Evolutionary conservation across 441 rosid species (phyloP), one percentile per base, ranked within the genome.

Genomic region (Aleurites moluccanus): DNA sequence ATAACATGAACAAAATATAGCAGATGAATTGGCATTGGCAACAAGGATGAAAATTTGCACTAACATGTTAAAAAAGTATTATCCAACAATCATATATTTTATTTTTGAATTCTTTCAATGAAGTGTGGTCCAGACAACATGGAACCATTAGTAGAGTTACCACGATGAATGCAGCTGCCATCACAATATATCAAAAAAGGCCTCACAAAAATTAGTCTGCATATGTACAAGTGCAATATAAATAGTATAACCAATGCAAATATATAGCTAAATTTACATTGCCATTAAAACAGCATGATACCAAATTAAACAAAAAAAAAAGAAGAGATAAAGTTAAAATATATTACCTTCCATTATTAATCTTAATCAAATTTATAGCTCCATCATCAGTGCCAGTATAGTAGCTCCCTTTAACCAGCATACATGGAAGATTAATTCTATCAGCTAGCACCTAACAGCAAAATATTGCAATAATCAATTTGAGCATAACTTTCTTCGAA

Each of bases 341-440:
- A 5, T 42, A 76, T 77, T 82, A 93, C 99, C 99, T 89, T 87
- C 86, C 94, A 75, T 82, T 68, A 79, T 91, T 88, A 64, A 90
- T 81, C 80, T 85, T 87, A 75, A 96, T 88, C 82, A 96, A 83
- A 83, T 93, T 93, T 83, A 96, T 92, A 73, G 97, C 98, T 69
- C 98, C 99, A 79, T 93, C 98, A 83, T 96, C 99, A 15, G 99
- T 92, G 79, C 99, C 99, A 72, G 99, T 93, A 71, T 92, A 96
- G 85, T 87, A 93, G 88, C 97, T 93, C 61, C 97, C 97, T 80
- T 96, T 96, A 70, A 96, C 96, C 88, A 96, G 85, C 94, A 88
- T 87, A 80, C 99, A 92, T 10, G 99, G 98, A 75, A 93, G 91
- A 81, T 85, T 89, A 64, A 93, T 85, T 81, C 76, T 92, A 84